A percentile compares a stretch with the other conserved stretches of the same genome.
These are phyloP conservation scores for Linanthus parryae DNA, from an alignment of 148 eudicot species.

Conservation along the genomic window DNA sequence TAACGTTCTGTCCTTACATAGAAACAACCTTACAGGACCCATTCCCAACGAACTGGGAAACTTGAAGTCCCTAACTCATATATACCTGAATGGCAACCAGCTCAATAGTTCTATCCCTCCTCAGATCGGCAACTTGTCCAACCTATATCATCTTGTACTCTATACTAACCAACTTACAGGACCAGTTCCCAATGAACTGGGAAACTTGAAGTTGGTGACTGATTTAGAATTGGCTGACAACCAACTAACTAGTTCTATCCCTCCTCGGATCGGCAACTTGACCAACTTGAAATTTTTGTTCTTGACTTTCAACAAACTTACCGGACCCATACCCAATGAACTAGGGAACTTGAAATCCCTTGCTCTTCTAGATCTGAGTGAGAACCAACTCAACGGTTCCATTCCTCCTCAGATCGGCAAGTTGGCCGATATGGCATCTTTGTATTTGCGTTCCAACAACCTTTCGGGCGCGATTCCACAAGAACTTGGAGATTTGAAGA, in stretches of 20 bases:
- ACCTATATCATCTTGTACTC: neutral
- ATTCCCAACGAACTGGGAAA: constrained; percentile 6
- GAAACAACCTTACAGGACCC: neutral
- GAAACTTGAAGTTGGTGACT: neutral
- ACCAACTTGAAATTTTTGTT: neutral
- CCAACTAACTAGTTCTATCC: constrained; percentile 6
- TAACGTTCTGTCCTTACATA: neutral
- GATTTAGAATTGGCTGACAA: neutral
- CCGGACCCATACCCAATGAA: constrained; percentile 7
- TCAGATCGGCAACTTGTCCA: constrained; percentile 6
- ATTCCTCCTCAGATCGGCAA: constrained; percentile 2
- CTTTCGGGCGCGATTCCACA: constrained; percentile 31
- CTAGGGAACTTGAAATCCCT: neutral
- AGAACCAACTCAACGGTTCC: constrained; percentile 3
- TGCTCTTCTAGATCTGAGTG: neutral
- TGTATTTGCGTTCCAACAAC: constrained; percentile 11
- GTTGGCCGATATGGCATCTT: neutral
- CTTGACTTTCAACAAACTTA: neutral
- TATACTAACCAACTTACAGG: constrained; percentile 2
- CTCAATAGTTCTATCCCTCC: constrained; percentile 9
- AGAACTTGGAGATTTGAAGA: constrained; percentile 26
- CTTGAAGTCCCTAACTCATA: neutral
- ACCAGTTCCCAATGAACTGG: constrained; percentile 5
- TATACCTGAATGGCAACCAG: neutral
- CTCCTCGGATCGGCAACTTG: constrained; percentile 5